Evolutionary conservation across 495 filamentous ascomycete genomes (phyloP), one percentile per base, ranked within the genome.

Genomic region (Aspergillus kassunensis): DNA sequence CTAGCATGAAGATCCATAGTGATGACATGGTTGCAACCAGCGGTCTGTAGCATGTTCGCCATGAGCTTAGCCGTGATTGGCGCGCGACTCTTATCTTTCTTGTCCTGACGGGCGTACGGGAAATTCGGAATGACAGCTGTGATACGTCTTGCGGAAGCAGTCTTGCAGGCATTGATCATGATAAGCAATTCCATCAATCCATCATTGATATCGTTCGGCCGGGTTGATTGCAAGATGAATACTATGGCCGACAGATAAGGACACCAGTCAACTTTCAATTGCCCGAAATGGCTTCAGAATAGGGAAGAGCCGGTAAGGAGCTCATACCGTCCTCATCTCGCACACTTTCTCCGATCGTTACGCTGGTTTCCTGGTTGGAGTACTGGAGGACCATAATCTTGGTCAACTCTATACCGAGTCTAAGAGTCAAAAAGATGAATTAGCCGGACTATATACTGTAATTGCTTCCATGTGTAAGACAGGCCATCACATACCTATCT

Each of bases 131-230:
- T 89, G 49, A 91, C 83, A 55, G 88, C 88, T 18, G 90, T 97
- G 71, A 98, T 96, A 54, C 90, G 85, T 53, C 91, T 82, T 5
- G 91, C 91, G n/a, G 85, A 91, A 30, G 93, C 95, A 19, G 93
- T 97, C 60, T 95, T 92, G 80, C 93, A 98, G 45, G 93, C 93
- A 65, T 96, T 95, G 76, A 97, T 96, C 84, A 97, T 96, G 70
- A 97, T 97, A 29, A 98, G 80, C 40, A 98, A 83, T 72, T 98
- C 93, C 93, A 98, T 98, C 45, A 98, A 79, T 40, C 90, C 93
- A 66, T 98, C 95, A 72, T 98, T 98, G 75, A 98, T 91, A 65
- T 97, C 91, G 65, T 92, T 91, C 3, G 93, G 95, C 11, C 87
- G 84, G 37, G 95, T 96, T 27, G 91, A 96, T 70, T 98, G 93